Evolutionary conservation across 2,329 filamentous ascomycete species (phyloP), one percentile per base, ranked within the genome.

Genomic region (Ilyonectria destructans): DNA sequence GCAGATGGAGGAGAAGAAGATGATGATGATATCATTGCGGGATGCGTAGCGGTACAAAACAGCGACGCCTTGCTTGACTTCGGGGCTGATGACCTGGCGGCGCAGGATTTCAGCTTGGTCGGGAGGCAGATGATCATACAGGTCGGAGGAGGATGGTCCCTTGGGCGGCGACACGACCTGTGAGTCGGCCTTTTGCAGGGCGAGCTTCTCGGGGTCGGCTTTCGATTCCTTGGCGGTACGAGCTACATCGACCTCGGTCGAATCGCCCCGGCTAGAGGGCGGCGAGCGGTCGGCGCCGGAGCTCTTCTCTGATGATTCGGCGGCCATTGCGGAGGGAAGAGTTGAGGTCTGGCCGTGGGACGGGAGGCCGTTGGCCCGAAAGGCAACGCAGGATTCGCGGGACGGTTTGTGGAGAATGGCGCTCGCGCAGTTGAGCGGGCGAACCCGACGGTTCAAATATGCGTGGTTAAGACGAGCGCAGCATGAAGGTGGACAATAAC

Each of bases 1-100:
- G 65, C 88, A 89, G 61, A 96, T 74, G 31, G 85, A 78, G 58
- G 91, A 88, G 62, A 93, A 80, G 45, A 80, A 74, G 46, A 94
- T 86, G 76, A 95, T 89, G 68, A 90, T 71, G 17, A 91, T 75
- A 76, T 95, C 93, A 71, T 85, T 87, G 56, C 81, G 85, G 1
- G 90, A 91, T 4, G 92, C 88, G 83, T 94, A 95, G 70, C 92
- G 89, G 78, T 89, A 94, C 21, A 95, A 84, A 0, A 88, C 88
- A 68, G 85, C 84, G 69, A 91, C 86, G n/a, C 88, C 90, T 37
- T 93, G 85, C 74, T 90, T 90, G 64, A 90, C 84, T 12, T 87
- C 84, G 35, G 90, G 90, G 0, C 90, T 90, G 57, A 90, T 82
- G 69, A 95, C 85, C 81, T 96, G 93, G 66, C 84, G 85, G 78